phyloP scores from a whole-genome alignment of 148 eudicot genomes.

The Vaccinium myrtillus region DNA sequence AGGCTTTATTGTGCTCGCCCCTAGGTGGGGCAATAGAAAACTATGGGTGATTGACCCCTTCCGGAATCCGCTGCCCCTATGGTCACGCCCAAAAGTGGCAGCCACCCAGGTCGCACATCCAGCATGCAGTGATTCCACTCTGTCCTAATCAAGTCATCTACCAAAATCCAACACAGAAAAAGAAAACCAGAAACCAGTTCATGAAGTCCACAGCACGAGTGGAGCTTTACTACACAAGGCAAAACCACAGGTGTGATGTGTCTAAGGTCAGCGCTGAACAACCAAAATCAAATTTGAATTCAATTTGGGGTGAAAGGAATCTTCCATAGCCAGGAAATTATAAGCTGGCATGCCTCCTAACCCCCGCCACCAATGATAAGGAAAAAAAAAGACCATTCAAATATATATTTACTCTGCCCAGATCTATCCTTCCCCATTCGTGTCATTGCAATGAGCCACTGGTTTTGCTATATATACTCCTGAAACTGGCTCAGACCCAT shows the following conservation, averaged over 20 bases:
- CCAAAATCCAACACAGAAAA: background rate
- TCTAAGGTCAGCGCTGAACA: background rate
- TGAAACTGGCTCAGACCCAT: slow-evolving; percentile 2
- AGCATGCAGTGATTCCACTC: background rate
- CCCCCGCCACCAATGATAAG: background rate
- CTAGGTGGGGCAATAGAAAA: too few species aligned
- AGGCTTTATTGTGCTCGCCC: too few species aligned
- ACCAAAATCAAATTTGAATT: slow-evolving; percentile 4
- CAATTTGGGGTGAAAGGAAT: background rate
- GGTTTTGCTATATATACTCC: slow-evolving; percentile 13
- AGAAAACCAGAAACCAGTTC: background rate
- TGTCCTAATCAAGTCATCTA: background rate
- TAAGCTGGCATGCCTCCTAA: slow-evolving; percentile 16
- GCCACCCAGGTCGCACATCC: too few species aligned
- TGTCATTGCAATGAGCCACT: background rate
- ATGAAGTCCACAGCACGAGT: background rate
- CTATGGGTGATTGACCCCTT: too few species aligned
- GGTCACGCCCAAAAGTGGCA: too few species aligned
- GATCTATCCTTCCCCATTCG: background rate
- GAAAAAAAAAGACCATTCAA: background rate
- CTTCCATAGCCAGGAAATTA: background rate
- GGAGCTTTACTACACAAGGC: background rate
- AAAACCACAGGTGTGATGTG: background rate
- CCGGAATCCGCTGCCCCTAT: too few species aligned
- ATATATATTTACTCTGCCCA: background rate